Evolutionary conservation across 306 rosid species (phyloP).

Genomic region (Quillaja saponaria): DNA sequence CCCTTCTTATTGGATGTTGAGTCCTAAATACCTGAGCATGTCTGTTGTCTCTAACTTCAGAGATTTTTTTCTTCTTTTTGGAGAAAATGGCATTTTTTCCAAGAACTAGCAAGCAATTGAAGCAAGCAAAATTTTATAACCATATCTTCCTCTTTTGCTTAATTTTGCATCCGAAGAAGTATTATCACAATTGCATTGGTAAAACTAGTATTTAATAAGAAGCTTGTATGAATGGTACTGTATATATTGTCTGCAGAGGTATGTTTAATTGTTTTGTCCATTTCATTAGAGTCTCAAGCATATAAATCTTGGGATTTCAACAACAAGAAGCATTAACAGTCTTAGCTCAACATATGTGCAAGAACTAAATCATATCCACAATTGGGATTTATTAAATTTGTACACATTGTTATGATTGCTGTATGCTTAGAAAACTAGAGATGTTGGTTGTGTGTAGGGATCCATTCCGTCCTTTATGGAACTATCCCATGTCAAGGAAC

Average conservation of each 20-base stretch:
- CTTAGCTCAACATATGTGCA: background rate
- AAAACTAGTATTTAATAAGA: slow-evolving; percentile 14
- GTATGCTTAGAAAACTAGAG: slow-evolving; percentile 10
- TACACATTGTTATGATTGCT: slow-evolving; percentile 20
- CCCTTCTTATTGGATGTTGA: background rate
- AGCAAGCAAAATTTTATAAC: background rate
- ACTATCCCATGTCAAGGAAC: slow-evolving; percentile 59
- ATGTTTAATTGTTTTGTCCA: slow-evolving; percentile 9
- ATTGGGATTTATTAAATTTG: slow-evolving; percentile 13
- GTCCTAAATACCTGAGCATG: background rate
- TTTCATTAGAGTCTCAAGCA: slow-evolving; percentile 16
- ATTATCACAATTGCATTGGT: slow-evolving; percentile 14
- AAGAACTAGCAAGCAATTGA: slow-evolving; percentile 2
- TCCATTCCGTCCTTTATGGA: slow-evolving; percentile 89
- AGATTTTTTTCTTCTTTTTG: too few relatives aligned
- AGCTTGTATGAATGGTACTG: slow-evolving; percentile 4
- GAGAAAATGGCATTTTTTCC: background rate
- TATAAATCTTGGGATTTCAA: slow-evolving; percentile 11
- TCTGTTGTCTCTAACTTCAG: background rate
- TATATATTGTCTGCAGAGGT: slow-evolving; percentile 20
- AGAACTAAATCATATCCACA: background rate
- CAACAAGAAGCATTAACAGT: background rate
- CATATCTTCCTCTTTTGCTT: background rate
- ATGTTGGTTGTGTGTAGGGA: slow-evolving; percentile 54
- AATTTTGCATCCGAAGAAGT: slow-evolving; percentile 9